These are phyloP conservation scores for Arachis stenosperma DNA, from an alignment of 306 rosid genomes.

Conservation along the genomic window DNA sequence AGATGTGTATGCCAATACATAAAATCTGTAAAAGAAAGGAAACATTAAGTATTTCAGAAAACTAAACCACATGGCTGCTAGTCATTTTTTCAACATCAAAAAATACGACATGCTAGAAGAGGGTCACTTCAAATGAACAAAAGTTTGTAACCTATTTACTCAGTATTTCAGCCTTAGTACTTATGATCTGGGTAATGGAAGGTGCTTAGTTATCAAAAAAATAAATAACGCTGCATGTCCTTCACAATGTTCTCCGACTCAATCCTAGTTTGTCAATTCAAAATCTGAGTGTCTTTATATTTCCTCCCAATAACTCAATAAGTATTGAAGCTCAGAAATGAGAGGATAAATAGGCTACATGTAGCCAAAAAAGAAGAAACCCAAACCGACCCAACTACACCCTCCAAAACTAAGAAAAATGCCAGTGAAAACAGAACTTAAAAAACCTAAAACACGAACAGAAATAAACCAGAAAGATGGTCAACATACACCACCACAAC, in stretches of 20 bases:
- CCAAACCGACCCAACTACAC: too few relatives aligned
- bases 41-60: slow-evolving; percentile 19
- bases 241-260: not conserved
- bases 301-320: too few relatives aligned
- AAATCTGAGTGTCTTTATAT: not conserved
- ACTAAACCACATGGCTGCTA: slow-evolving; percentile 22
- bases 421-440: too few relatives aligned
- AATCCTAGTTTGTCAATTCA: slow-evolving; percentile 6
- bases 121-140: slow-evolving; percentile 10
- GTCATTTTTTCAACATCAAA: not conserved
- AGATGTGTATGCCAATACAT: slow-evolving; percentile 17
- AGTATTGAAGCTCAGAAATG: too few relatives aligned
- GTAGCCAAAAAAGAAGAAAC: too few relatives aligned
- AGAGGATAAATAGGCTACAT: too few relatives aligned
- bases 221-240: not conserved
- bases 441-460: too few relatives aligned
- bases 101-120: slow-evolving; percentile 27
- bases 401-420: too few relatives aligned
- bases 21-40: not conserved
- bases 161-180: not conserved
- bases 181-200: not conserved
- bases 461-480: too few relatives aligned
- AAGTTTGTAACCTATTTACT: slow-evolving; percentile 9
- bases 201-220: not conserved
- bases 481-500: too few relatives aligned